Conservation (phyloP, 306 rosid species). For the Medicago ruthenica region DNA sequence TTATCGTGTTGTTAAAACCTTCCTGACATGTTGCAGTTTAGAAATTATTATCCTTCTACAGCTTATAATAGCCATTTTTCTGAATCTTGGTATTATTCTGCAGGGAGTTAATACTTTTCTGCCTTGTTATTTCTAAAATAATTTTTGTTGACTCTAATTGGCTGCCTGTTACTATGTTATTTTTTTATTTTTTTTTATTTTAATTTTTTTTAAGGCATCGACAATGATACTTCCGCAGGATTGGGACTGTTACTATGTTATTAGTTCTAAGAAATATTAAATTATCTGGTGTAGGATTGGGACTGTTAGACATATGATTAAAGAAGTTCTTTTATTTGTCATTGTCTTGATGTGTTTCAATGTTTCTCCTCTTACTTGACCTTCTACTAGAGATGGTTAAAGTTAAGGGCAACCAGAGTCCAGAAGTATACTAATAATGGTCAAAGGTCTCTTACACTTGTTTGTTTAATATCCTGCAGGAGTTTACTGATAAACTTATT, state of each 20-base stretch:
- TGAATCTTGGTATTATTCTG: conserved; percentile 1
- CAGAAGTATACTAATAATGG: not conserved
- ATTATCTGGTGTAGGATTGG: conserved; percentile 2
- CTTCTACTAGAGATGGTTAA: not conserved
- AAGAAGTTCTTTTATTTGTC: conserved; percentile 5
- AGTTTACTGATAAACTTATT: conserved; percentile 73
- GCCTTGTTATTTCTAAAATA: conserved; percentile 25
- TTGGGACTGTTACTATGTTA: no score
- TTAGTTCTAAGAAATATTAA: conserved; percentile 28
- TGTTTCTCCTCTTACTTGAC: conserved; percentile 6
- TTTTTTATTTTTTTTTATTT: no score
- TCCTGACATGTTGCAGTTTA: conserved; percentile 22
- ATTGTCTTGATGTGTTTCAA: conserved; percentile 3
- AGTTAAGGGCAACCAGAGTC: not conserved
- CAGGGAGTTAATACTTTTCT: conserved; percentile 3
- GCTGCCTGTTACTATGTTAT: conserved; percentile 6
- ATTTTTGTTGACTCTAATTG: not conserved
- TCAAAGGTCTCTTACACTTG: not conserved
- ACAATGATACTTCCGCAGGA: no score
- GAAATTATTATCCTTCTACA: not conserved
- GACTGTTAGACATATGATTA: conserved; percentile 1
- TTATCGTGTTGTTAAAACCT: conserved; percentile 22
- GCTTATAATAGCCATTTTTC: conserved; percentile 8
- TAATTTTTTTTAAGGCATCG: no score
- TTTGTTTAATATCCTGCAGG: conserved; percentile 58